phyloP scores from a whole-genome alignment of 2,329 filamentous ascomycete species.

The Penicillium nordicum region DNA sequence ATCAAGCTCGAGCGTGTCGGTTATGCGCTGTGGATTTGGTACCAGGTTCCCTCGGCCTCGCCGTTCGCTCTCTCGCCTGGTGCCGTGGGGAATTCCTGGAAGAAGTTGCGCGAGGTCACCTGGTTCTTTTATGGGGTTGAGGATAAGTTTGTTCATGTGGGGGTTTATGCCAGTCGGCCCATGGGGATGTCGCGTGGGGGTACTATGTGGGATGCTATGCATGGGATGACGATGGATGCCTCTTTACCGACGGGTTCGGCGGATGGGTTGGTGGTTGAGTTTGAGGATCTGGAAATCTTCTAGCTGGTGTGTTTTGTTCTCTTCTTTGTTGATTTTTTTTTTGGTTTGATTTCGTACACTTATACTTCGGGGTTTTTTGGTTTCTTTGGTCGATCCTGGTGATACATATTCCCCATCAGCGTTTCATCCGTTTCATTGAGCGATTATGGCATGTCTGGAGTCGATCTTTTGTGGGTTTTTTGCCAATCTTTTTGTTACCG shows the following conservation, averaged over 20 bases:
- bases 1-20: constrained; percentile 58
- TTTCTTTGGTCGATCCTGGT: constrained; percentile 10
- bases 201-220: constrained; percentile 40
- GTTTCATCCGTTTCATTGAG: constrained; percentile 15
- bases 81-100: constrained; percentile 50
- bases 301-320: constrained; percentile 21
- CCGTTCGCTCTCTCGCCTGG: constrained; percentile 35
- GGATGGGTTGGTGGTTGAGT: constrained; percentile 48
- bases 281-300: constrained; percentile 51
- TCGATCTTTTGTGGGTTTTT: constrained; percentile 6
- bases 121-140: constrained; percentile 61
- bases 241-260: constrained; percentile 24
- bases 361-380: constrained; percentile 17
- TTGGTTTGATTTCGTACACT: constrained; percentile 38
- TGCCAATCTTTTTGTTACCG: not conserved
- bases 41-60: constrained; percentile 44
- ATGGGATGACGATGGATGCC: constrained; percentile 30
- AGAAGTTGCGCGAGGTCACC: constrained; percentile 58
- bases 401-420: constrained; percentile 20
- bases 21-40: constrained; percentile 57
- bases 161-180: constrained; percentile 57
- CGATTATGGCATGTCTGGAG: constrained; percentile 23
- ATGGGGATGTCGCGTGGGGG: constrained; percentile 44
- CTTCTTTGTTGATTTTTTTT: constrained; percentile 1
- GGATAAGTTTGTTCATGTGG: constrained; percentile 56